A percentile compares a stretch with the other conserved stretches of the same genome.
phyloP scores from a whole-genome alignment of 179 eudicot genomes.

The Gypsophila paniculata region DNA sequence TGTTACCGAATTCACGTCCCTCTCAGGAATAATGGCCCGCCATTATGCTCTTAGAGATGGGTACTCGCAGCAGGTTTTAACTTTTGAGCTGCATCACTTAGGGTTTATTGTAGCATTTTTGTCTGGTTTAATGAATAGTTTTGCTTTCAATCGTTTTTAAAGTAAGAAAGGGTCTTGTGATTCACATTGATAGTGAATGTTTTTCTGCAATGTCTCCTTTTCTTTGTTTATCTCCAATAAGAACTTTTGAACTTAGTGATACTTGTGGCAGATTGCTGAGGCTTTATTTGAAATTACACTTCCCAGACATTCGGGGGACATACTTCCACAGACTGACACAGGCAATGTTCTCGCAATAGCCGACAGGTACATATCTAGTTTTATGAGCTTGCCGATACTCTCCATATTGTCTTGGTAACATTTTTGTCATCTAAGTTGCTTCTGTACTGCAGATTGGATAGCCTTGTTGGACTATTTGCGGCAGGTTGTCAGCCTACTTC shows the following conservation, averaged over 20 bases:
- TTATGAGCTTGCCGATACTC: conserved; percentile 11
- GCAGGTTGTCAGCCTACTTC: conserved; percentile 98
- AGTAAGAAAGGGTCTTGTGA: background rate
- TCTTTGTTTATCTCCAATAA: background rate
- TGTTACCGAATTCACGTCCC: conserved; percentile 90
- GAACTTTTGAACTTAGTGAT: conserved; percentile 5
- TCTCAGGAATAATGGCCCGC: conserved; percentile 94
- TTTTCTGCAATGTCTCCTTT: background rate
- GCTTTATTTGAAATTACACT: conserved; percentile 91
- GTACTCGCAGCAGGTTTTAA: conserved; percentile 71
- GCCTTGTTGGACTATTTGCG: conserved; percentile 95
- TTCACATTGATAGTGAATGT: background rate
- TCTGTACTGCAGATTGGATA: conserved; percentile 69
- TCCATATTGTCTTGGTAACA: background rate
- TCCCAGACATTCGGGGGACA: conserved; percentile 91
- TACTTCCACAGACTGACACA: conserved; percentile 73
- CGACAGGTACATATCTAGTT: conserved; percentile 53
- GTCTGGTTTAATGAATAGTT: background rate
- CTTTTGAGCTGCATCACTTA: background rate
- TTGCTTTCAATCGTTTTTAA: background rate
- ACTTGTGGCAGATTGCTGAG: conserved; percentile 67
- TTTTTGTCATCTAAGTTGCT: conserved; percentile 15
- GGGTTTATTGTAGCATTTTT: too few species aligned
- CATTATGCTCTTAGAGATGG: conserved; percentile 98
- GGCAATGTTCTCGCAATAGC: conserved; percentile 82